A percentile compares a stretch with the other conserved stretches of the same genome.
phyloP scores from a whole-genome alignment of 1,284 basidiomycete genomes.

The Sporisorium exsertum region DNA sequence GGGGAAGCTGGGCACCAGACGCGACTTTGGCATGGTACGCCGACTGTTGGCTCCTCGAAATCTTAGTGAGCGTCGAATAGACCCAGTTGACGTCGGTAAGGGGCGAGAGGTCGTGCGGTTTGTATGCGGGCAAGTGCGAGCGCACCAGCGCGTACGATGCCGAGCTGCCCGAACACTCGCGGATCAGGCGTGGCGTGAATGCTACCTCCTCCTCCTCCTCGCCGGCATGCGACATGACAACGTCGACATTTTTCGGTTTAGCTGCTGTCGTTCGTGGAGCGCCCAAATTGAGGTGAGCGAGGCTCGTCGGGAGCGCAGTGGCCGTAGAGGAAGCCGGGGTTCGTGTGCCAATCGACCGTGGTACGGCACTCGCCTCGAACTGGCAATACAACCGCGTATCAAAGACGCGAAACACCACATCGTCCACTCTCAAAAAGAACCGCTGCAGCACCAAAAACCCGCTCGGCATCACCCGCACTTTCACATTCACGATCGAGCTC shows the following conservation, averaged over 20 bases:
- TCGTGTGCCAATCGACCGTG: not conserved
- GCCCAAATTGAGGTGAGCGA: constrained; percentile 19
- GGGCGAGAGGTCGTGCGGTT: constrained; percentile 84
- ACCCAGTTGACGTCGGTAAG: constrained; percentile 91
- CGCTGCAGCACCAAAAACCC: constrained; percentile 90
- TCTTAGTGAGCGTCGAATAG: constrained; percentile 78
- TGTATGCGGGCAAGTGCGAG: constrained; percentile 75
- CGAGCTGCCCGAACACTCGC: constrained; percentile 89
- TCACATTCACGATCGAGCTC: constrained; percentile 63
- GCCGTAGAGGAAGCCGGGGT: not conserved
- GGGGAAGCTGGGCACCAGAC: constrained; percentile 4
- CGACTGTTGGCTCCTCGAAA: constrained; percentile 71
- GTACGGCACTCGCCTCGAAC: constrained; percentile 71
- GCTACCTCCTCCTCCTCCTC: not conserved
- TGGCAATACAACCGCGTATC: constrained; percentile 92
- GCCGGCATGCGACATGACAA: not conserved
- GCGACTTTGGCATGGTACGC: constrained; percentile 29
- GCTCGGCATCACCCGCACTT: constrained; percentile 90
- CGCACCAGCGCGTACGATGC: constrained; percentile 82
- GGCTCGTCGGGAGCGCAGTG: not conserved
- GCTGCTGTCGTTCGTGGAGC: not conserved
- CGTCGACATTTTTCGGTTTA: not conserved
- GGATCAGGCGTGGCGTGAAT: constrained; percentile 74
- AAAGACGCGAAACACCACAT: constrained; percentile 89
- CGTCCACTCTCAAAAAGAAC: constrained; percentile 93